Base-by-base conservation (phyloP, 192 early-diverging fungal species). In the Podila verticillata region DNA sequence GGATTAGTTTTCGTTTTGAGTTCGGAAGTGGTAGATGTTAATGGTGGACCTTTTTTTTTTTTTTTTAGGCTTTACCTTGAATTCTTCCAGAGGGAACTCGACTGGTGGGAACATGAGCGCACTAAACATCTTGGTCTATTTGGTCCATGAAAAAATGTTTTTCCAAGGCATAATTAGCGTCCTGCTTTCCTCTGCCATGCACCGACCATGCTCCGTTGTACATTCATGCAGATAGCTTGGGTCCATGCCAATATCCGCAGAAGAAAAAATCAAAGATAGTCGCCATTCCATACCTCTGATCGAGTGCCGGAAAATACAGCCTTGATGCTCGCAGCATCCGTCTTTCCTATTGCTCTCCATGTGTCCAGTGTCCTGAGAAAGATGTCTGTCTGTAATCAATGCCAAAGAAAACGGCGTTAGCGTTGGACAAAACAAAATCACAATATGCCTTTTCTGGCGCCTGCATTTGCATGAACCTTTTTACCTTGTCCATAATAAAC, bases 401-500 rank as follows among this genome's bases (percentile, higher is more conserved):
- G 5, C 15, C 7, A n/a, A 30, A 29, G 19, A 10, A 68, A 57
- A 65, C 6, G 30, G 10, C 26, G 31, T 31, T 19, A 60, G 58
- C 58, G 29, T 44, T 15, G 39, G 39, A 60, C 17, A 51, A 65
- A 34, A 64, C 6, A 59, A 44, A 9, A 59, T 0, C 1, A 6
- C 5, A 1, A 54, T 20, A 57, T 67, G 10, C 28, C 9, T 32
- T 26, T 20, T 26, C 20, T 19, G 4, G 10, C 48, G 20, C 31
- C 65, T 9, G 24, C 32, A 15, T 54, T 66, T 5, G 28, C 6
- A n/a, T 24, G n/a, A 57, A 12, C 26, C 24, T 30, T 36, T 39
- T 68, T 68, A 75, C 74, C 63, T 65, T 75, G 44, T 75, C 74
- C 28, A 75, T 20, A 22, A 75, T 67, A 39, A 75, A 70, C 12